Evolutionary conservation across 306 rosid genomes (phyloP), one percentile per base, ranked within the genome.

Genomic region (Glycine soja): DNA sequence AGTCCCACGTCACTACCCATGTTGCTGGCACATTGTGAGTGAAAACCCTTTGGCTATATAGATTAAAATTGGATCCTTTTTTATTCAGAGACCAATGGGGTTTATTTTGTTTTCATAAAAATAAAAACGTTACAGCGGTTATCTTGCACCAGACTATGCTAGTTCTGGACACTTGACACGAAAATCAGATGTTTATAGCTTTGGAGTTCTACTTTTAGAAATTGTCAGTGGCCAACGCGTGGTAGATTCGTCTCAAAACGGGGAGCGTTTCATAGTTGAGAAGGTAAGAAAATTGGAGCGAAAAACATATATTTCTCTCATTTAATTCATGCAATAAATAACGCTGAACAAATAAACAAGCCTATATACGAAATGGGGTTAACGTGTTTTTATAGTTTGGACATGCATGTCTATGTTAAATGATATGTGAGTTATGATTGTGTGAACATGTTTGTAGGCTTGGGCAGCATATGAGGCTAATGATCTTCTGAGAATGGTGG

Each of bases 1-100:
- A 53, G 32, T 88, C 98, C 14, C 63, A 91, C 65, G 70, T 93
- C 43, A 89, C 90, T 58, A 93, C 97, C 52, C 89, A 89, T 67
- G 97, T 93, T 77, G 98, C 98, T 0, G 98, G 98, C 68, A 93
- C 98, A 85, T 65, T 91, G 98, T 93, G 86, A 91, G 97, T 86
- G 5, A 2, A 13, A 64, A 8, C 24, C 48, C 70, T 7, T 68
- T 13, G 58, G 54, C 3, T 57, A 3, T 50, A 15, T 19, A 38
- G 8, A 42, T 8, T 3, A 42, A 66, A 53, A 3, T 68, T 38
- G 19, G 24, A 58, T 11, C 40, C 45, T 66, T 74, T 15, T 14
- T 18, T 10, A 72, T 46, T 5, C 14, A 63, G 3, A 63, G 63
- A 36, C 67, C 64, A 32, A 62, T 46, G 65, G 36, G 73, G 48